phyloP scores from a whole-genome alignment of 163 green algal genomes.

The Chlamydomonas reinhardtii region DNA sequence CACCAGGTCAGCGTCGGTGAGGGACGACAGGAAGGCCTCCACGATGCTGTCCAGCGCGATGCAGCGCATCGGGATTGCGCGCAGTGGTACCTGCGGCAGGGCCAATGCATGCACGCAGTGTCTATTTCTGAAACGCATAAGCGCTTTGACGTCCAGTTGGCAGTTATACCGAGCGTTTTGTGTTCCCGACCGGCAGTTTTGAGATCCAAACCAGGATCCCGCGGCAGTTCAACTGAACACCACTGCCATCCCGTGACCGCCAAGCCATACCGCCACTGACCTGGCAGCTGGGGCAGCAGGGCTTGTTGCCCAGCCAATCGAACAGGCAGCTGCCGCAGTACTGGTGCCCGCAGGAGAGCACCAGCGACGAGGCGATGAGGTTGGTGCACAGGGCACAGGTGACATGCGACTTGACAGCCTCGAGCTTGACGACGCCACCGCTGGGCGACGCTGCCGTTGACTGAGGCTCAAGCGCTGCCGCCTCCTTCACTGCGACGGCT shows the following conservation, averaged over 20 bases:
- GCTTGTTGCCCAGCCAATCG: constrained; percentile 49
- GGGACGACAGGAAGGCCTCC: neutral
- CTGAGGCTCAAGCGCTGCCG: neutral
- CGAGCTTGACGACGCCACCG: neutral
- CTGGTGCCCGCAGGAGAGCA: constrained; percentile 61
- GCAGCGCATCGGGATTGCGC: constrained; percentile 53
- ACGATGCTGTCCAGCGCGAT: constrained; percentile 45
- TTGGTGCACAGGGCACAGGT: constrained; percentile 47
- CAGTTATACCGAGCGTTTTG: no score
- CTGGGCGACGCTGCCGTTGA: neutral
- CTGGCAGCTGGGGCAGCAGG: constrained; percentile 59
- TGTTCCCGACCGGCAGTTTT: no score
- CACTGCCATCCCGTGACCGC: no score
- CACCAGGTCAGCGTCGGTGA: constrained; percentile 4
- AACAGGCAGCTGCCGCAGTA: constrained; percentile 67
- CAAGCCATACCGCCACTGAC: neutral
- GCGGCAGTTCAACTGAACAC: no score
- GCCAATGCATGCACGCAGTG: neutral
- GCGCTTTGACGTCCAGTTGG: no score
- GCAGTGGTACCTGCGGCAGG: constrained; percentile 35
- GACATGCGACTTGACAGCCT: constrained; percentile 20
- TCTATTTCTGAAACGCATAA: no score
- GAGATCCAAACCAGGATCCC: no score
- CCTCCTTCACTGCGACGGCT: neutral
- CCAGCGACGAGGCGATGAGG: constrained; percentile 48